phyloP scores from a whole-genome alignment of 257 asterid genomes.

The Scutellaria baicalensis region DNA sequence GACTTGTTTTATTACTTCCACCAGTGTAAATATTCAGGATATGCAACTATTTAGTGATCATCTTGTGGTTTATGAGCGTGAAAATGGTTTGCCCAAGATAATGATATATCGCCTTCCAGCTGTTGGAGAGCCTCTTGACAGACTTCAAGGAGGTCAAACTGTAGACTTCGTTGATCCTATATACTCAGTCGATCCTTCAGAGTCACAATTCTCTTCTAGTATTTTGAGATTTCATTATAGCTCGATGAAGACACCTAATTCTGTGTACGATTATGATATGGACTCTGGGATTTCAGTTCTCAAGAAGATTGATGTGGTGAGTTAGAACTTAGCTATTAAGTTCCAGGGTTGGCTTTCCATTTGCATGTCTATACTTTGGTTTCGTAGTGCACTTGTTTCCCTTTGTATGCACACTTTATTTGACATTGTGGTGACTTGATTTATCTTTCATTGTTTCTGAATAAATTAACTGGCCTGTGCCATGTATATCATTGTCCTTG shows the following conservation, averaged over 20 bases:
- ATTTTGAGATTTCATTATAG: conserved; percentile 68
- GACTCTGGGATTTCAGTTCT: conserved; percentile 68
- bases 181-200: conserved; percentile 54
- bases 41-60: conserved; percentile 67
- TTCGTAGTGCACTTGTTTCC: background rate
- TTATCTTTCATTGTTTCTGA: background rate
- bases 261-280: conserved; percentile 93
- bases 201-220: conserved; percentile 70
- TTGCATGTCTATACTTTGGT: background rate
- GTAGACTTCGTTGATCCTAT: conserved; percentile 74
- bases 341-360: background rate
- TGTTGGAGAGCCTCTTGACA: conserved; percentile 59
- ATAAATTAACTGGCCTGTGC: background rate
- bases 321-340: conserved; percentile 16
- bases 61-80: conserved; percentile 83
- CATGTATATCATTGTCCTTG: no score
- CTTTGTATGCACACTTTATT: no score
- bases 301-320: conserved; percentile 78
- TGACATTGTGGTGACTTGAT: no score
- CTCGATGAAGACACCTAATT: conserved; percentile 81
- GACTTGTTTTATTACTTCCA: conserved; percentile 20
- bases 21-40: conserved; percentile 79
- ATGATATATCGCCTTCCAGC: conserved; percentile 62
- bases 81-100: conserved; percentile 69
- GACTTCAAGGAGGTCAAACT: conserved; percentile 59